phyloP scores from a whole-genome alignment of 257 asterid species.

The Scutellaria minor region DNA sequence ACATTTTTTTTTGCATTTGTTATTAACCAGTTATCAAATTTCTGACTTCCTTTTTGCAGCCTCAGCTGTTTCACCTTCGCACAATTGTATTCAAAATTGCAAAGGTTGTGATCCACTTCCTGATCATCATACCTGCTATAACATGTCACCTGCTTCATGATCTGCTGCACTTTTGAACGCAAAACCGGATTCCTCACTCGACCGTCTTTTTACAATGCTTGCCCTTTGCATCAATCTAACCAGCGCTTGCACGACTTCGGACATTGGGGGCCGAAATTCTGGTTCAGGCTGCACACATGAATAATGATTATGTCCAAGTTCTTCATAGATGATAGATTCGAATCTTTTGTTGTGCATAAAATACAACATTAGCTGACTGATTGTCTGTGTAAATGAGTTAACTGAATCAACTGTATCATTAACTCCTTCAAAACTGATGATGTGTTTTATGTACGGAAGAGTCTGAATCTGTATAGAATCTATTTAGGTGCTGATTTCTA shows the following conservation, averaged over 20 bases:
- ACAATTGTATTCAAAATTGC: slow-evolving; percentile 59
- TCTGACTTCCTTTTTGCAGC: not conserved
- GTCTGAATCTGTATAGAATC: not conserved
- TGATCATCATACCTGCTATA: slow-evolving; percentile 38
- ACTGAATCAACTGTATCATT: no score
- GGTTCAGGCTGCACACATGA: slow-evolving; percentile 80
- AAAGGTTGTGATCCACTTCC: slow-evolving; percentile 34
- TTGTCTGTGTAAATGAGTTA: no score
- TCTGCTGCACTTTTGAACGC: slow-evolving; percentile 71
- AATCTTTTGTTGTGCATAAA: no score
- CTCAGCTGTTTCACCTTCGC: slow-evolving; percentile 36
- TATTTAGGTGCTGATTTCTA: not conserved
- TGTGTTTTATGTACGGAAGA: no score
- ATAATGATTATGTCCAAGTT: not conserved
- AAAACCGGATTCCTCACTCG: slow-evolving; percentile 79
- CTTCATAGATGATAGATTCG: no score
- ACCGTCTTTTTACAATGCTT: slow-evolving; percentile 63
- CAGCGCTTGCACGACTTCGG: slow-evolving; percentile 95
- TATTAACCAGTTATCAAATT: slow-evolving; percentile 16
- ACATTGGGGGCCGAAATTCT: slow-evolving; percentile 97
- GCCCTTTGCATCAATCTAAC: slow-evolving; percentile 94
- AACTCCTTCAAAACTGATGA: no score
- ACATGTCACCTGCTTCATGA: slow-evolving; percentile 62
- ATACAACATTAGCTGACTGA: no score
- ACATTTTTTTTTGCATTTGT: slow-evolving; percentile 40